phyloP scores from a whole-genome alignment of 179 eudicot genomes.

The Vitellaria paradoxa region DNA sequence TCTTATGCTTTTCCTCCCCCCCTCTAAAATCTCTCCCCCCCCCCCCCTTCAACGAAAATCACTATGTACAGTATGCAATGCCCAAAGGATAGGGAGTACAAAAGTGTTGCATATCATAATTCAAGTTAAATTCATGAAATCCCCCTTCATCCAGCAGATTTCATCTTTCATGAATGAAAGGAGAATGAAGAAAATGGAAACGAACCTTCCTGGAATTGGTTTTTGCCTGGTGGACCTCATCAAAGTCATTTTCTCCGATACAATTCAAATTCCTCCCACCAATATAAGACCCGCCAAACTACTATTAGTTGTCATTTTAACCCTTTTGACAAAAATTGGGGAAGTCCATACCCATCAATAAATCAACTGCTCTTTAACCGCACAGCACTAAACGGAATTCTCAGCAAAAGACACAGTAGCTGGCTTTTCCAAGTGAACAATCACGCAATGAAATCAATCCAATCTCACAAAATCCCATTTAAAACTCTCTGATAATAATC shows the following conservation, averaged over 20 bases:
- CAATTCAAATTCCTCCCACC: constrained; percentile 13
- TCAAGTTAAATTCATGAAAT: constrained; percentile 4
- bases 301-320: constrained; percentile 4
- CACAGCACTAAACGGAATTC: background rate
- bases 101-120: background rate
- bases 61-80: constrained; percentile 17
- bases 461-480: constrained; percentile 81
- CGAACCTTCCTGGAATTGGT: constrained; percentile 2
- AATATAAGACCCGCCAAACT: constrained; percentile 1
- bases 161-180: constrained; percentile 2
- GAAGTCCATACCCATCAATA: constrained; percentile 1
- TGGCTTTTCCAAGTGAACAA: constrained; percentile 17
- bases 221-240: constrained; percentile 9
- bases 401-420: constrained; percentile 2
- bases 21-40: no score
- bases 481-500: constrained; percentile 94
- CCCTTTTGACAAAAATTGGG: constrained; percentile 2
- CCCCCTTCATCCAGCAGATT: constrained; percentile 9
- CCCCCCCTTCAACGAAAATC: background rate
- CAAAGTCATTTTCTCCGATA: constrained; percentile 5
- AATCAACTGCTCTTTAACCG: constrained; percentile 11
- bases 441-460: background rate
- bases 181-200: constrained; percentile 1
- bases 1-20: no score
- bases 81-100: background rate